These are phyloP conservation scores for Heteromeles arbutifolia DNA, from an alignment of 306 rosid species.

Conservation along the genomic window DNA sequence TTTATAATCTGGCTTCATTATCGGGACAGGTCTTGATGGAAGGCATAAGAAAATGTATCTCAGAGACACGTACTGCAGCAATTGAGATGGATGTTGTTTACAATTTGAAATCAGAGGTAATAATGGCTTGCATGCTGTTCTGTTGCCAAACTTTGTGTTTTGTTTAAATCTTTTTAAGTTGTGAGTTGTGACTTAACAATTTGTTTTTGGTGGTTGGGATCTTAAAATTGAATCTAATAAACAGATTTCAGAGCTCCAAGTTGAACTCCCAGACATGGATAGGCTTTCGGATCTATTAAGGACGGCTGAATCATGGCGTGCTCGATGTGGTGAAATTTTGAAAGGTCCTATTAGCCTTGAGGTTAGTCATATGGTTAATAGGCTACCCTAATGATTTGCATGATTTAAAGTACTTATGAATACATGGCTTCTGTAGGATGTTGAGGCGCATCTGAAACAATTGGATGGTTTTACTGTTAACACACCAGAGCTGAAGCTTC, in stretches of 20 bases:
- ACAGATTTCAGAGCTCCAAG: conserved; percentile 61
- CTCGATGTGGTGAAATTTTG: conserved; percentile 50
- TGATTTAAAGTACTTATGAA: conserved; percentile 19
- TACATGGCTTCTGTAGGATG: conserved; percentile 47
- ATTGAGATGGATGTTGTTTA: conserved; percentile 53
- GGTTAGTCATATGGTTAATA: conserved; percentile 38
- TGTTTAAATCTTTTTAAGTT: neutral
- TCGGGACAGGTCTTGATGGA: conserved; percentile 58
- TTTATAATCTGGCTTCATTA: conserved; percentile 20
- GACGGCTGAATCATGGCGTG: conserved; percentile 57
- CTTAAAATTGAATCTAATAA: conserved; percentile 15
- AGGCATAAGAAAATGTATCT: conserved; percentile 50
- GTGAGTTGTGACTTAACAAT: neutral
- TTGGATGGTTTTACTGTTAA: conserved; percentile 48
- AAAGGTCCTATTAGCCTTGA: conserved; percentile 55
- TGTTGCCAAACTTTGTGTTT: neutral
- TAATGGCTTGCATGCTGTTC: conserved; percentile 15
- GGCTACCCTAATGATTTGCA: conserved; percentile 2
- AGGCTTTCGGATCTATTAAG: conserved; percentile 49
- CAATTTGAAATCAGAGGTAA: conserved; percentile 72
- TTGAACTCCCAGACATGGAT: conserved; percentile 62
- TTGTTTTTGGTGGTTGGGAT: neutral
- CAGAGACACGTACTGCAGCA: conserved; percentile 37
- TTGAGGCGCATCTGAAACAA: conserved; percentile 58
- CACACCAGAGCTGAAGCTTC: conserved; percentile 70